Conservation (phyloP, 108 stramenopile genomes). For the Schizochytrium sp. region DNA sequence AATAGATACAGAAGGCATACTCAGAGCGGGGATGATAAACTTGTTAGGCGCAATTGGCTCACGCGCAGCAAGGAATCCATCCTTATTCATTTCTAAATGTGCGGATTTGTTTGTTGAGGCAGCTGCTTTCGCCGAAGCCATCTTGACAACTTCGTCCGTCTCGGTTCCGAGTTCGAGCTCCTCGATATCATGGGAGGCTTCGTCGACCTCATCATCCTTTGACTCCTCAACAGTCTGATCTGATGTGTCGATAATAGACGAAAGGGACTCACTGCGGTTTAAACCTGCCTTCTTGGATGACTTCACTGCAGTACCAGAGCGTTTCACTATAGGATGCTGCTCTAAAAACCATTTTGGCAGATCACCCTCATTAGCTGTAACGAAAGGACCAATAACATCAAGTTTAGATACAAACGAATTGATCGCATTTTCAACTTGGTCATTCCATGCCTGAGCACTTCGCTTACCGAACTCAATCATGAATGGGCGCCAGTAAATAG, state of each 20-base stretch:
- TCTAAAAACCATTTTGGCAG: constrained; percentile 35
- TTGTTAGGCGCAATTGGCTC: too few relatives aligned
- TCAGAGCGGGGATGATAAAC: too few relatives aligned
- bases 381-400: not conserved
- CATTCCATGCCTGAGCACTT: not conserved
- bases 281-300: not conserved
- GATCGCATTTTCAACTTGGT: not conserved
- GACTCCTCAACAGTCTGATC: not conserved
- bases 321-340: constrained; percentile 7
- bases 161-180: not conserved
- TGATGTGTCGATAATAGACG: not conserved
- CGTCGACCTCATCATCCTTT: not conserved
- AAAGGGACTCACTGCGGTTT: not conserved
- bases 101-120: too few relatives aligned
- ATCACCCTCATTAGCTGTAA: not conserved
- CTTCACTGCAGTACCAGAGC: not conserved
- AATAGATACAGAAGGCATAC: too few relatives aligned
- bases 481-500: constrained; percentile 74
- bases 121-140: too few relatives aligned
- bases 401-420: not conserved
- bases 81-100: too few relatives aligned
- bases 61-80: too few relatives aligned
- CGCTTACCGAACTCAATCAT: constrained; percentile 15
- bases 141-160: not conserved
- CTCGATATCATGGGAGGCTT: not conserved